Conservation (phyloP, 768 basidiomycete genomes). For the Tubosaeta brunneosetosa region DNA sequence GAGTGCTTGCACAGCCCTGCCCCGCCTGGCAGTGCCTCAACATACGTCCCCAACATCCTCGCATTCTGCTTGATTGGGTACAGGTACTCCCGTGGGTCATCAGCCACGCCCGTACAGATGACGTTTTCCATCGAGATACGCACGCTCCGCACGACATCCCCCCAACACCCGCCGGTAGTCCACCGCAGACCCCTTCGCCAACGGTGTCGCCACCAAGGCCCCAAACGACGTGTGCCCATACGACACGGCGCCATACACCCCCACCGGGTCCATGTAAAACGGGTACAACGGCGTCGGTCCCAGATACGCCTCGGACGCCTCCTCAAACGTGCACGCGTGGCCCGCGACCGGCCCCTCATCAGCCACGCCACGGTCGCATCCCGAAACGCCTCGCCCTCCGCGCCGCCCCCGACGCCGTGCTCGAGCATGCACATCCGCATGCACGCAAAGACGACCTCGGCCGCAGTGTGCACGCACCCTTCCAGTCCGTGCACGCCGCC, state of each 20-base stretch:
- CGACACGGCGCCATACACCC: slow-evolving; percentile 87
- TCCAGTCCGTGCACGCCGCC: slow-evolving; percentile 40
- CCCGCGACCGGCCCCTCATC: slow-evolving; percentile 42
- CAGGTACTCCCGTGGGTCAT: slow-evolving; percentile 55
- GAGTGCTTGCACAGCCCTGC: slow-evolving; percentile 46
- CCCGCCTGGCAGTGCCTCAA: slow-evolving; percentile 46
- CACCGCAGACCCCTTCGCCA: slow-evolving; percentile 66
- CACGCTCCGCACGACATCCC: slow-evolving; percentile 48
- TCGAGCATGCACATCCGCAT: slow-evolving; percentile 98
- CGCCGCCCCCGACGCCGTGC: slow-evolving; percentile 47
- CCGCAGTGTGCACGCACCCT: slow-evolving; percentile 25
- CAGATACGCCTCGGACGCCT: slow-evolving; percentile 54
- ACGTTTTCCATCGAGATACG: slow-evolving; percentile 47
- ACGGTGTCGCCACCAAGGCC: slow-evolving; percentile 68
- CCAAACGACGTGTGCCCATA: slow-evolving; percentile 78
- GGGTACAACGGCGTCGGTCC: slow-evolving; percentile 80
- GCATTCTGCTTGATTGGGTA: slow-evolving; percentile 65
- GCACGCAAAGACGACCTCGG: slow-evolving; percentile 59
- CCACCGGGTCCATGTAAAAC: slow-evolving; percentile 87
- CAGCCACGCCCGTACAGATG: slow-evolving; percentile 25
- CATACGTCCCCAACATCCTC: slow-evolving; percentile 59
- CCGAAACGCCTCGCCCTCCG: slow-evolving; percentile 69
- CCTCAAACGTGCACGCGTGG: slow-evolving; percentile 38
- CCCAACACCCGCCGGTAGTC: slow-evolving; percentile 78
- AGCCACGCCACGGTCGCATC: slow-evolving; percentile 56